Evolutionary conservation across 2,329 filamentous ascomycete species (phyloP).

Genomic region (Aureobasidium zeae): DNA sequence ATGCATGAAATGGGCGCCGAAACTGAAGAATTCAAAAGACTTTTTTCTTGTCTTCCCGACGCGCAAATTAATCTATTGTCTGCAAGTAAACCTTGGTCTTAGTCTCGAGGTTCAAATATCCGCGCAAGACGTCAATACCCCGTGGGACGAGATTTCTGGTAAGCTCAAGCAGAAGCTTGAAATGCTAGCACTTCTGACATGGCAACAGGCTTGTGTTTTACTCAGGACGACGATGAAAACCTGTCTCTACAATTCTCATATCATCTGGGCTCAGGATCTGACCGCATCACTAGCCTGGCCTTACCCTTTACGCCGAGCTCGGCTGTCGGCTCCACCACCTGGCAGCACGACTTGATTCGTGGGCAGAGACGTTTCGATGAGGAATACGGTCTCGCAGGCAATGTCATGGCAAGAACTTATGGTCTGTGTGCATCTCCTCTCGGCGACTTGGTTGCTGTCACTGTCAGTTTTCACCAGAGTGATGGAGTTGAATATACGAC

Average conservation of each 20-base stretch:
- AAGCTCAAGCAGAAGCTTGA: not conserved
- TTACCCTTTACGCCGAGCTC: constrained; percentile 14
- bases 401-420: constrained; percentile 44
- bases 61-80: constrained; percentile 1
- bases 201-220: constrained; percentile 26
- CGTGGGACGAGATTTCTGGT: constrained; percentile 36
- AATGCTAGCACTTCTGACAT: not conserved
- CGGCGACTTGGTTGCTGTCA: constrained; percentile 40
- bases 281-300: constrained; percentile 27
- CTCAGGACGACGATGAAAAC: constrained; percentile 15
- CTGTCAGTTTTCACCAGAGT: constrained; percentile 45
- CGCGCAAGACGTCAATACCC: constrained; percentile 30
- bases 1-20: constrained; percentile 20
- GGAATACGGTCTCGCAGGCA: constrained; percentile 41
- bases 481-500: constrained; percentile 50
- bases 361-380: constrained; percentile 38
- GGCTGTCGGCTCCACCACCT: constrained; percentile 23
- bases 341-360: constrained; percentile 33
- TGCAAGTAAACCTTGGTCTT: constrained; percentile 2
- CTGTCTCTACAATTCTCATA: constrained; percentile 31
- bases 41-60: constrained; percentile 10
- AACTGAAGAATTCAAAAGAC: constrained; percentile 2
- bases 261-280: constrained; percentile 28
- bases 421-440: constrained; percentile 42
- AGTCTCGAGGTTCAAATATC: not conserved